Evolutionary conservation across 2,329 filamentous ascomycete genomes (phyloP).

Genomic region (Rugonectria rugulosa): DNA sequence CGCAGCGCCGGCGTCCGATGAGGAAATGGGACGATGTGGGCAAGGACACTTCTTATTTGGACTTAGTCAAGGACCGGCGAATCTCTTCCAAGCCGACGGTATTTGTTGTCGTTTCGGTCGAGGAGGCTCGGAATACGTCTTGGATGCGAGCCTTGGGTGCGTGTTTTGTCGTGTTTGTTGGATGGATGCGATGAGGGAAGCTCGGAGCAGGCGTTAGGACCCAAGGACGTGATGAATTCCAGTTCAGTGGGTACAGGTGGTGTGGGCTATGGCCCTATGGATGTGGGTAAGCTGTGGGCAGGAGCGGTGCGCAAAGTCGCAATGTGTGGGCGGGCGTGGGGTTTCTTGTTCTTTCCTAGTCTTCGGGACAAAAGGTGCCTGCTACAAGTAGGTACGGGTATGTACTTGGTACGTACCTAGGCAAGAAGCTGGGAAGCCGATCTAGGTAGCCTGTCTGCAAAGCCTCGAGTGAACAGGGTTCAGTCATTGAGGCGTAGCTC

Average conservation of each 20-base stretch:
- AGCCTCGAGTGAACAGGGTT: too few relatives aligned
- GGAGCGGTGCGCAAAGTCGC: too few relatives aligned
- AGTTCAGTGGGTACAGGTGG: constrained; percentile 29
- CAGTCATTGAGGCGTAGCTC: too few relatives aligned
- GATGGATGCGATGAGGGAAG: constrained; percentile 7
- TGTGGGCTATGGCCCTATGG: constrained; percentile 34
- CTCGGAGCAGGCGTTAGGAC: not conserved
- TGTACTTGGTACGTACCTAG: not conserved
- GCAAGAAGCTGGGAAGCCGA: too few relatives aligned
- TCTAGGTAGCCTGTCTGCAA: too few relatives aligned
- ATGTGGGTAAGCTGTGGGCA: constrained; percentile 24
- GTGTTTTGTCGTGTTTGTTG: constrained; percentile 12
- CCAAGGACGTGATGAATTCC: constrained; percentile 23
- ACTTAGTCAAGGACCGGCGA: not conserved
- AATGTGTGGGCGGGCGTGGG: constrained; percentile 16
- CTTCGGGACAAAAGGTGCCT: not conserved
- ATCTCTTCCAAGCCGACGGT: not conserved
- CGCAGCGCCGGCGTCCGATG: constrained; percentile 10
- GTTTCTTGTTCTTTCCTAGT: constrained; percentile 12
- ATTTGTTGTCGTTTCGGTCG: not conserved
- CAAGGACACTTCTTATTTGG: not conserved
- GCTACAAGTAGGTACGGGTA: not conserved
- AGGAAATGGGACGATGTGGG: constrained; percentile 12
- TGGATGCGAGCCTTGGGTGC: not conserved
- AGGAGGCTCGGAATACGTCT: not conserved